Evolutionary conservation across 306 rosid species (phyloP), one percentile per base, ranked within the genome.

Genomic region (Lagenaria siceraria): DNA sequence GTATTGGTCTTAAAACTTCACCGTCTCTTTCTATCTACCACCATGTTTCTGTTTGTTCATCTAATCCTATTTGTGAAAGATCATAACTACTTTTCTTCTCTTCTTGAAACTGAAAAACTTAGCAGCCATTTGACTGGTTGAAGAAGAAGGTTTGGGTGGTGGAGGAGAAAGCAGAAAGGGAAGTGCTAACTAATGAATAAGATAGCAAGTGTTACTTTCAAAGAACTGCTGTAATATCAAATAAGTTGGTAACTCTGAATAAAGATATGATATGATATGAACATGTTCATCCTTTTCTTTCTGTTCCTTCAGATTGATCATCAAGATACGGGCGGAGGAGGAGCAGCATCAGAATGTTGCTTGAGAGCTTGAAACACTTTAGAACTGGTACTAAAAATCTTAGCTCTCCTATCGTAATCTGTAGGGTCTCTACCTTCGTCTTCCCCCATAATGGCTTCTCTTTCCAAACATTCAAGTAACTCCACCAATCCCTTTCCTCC

Each of bases 381-480:
- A 25, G 94, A 80, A 62, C 96, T 88, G 54, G 31, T 82, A 27
- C 88, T 83, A 79, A 93, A 93, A 81, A 93, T 88, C 71, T 83
- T 81, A 46, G 98, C 98, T 85, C 96, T 91, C 33, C 97, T 56
- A 38, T 86, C 86, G 56, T 93, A 91, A 85, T 93, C 96, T 33
- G 29, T 64, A 17, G 96, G 90, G 17, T 90, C 90, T 60, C 82
- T 90, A 4, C 98, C 98, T 31, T 81, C 84, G 74, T 91, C 97
- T 49, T 87, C 96, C 33, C 97, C 96, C 97, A 93, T 91, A 10
- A 93, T 88, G 27, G 98, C 98, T 80, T 91, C 96, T 49, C 73
- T 78, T 78, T 89, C 98, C 84, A 93, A 78, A 85, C 92, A 91
- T 79, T 89, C 96, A 72, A 93, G 78, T 53, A 88, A 13, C 72